These are phyloP conservation scores for Plasmodium blacklocki DNA, from an alignment of 169 alveolate species.

Conservation along the genomic window DNA sequence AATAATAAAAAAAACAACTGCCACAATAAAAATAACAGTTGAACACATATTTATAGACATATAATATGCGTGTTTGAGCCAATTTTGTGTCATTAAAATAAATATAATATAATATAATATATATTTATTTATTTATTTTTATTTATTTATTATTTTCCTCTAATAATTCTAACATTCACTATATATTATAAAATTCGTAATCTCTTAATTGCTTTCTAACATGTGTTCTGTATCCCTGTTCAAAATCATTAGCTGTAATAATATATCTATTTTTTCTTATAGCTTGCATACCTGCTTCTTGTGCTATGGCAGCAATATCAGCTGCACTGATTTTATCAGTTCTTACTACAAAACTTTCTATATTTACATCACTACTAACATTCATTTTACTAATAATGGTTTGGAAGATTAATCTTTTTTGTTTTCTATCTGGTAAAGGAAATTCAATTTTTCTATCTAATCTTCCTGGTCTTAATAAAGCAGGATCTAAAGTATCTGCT, in stretches of 20 bases:
- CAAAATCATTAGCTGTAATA: constrained; percentile 93
- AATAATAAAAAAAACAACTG: too few relatives aligned
- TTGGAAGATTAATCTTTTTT: constrained; percentile 94
- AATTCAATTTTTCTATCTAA: constrained; percentile 98
- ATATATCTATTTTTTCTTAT: constrained; percentile 96
- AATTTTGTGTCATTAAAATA: not conserved
- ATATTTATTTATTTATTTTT: not conserved
- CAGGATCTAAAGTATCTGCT: constrained; percentile 99
- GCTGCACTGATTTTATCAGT: constrained; percentile 99
- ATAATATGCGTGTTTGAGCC: too few relatives aligned
- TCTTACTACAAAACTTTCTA: constrained; percentile 96
- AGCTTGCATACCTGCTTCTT: constrained; percentile 99
- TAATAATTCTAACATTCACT: not conserved
- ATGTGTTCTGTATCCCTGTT: constrained; percentile 93
- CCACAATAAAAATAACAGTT: too few relatives aligned
- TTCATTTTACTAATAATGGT: constrained; percentile 98
- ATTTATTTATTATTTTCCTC: not conserved
- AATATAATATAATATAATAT: not conserved
- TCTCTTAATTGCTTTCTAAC: constrained; percentile 92
- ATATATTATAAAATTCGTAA: constrained; percentile 90
- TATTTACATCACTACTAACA: constrained; percentile 97
- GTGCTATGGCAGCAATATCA: constrained; percentile 98
- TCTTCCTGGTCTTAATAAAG: constrained; percentile 98
- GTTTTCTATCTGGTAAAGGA: constrained; percentile 99
- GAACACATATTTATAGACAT: too few relatives aligned